Base-by-base conservation (phyloP, 768 basidiomycete genomes). In the Suillus ampliporus region DNA sequence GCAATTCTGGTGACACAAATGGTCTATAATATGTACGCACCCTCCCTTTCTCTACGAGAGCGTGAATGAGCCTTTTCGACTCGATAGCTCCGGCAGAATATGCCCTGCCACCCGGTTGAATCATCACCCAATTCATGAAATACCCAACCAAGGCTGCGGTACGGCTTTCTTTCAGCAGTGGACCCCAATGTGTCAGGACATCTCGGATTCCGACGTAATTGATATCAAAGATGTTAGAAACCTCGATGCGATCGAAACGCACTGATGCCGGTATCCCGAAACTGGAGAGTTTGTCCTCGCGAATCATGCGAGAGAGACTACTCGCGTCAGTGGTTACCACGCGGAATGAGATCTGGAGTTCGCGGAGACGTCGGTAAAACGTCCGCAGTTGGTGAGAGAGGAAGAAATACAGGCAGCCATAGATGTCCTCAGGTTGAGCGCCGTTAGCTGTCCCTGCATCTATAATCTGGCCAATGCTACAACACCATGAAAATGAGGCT, bases 371-470 rank as follows among this genome's bases (percentile, higher is more conserved):
- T 21, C 66, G 46, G 0, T 75, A 65, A 67, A 85, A 82, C 0
- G 67, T 66, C 19, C 69, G 69, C 14, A 85, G 72, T 63, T 83
- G 72, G 14, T 79, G 73, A 5, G 76, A 72, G 31, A 84, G 60
- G 63, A 77, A 78, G 60, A 84, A 83, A 67, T 82, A 83, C 37
- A 84, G 78, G 56, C 82, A 84, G 5, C 84, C 84, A 60, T 79
- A 82, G 37, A 83, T 74, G 66, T 85, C 84, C 57, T 79, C 82
- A 0, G 69, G 61, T 7, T 69, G 72, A 8, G 78, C 76, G 2
- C 82, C 81, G 26, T 79, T 72, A 1, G 71, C 75, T 43, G 61
- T 64, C n/a, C 83, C 83, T 0, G 78, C 72, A 17, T 68, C 61
- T 38, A 79, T 70, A 21, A 84, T 77, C n/a, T 74, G 65, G 28